Evolutionary conservation across 345 rosid genomes (phyloP).

Genomic region (Brassica incana): DNA sequence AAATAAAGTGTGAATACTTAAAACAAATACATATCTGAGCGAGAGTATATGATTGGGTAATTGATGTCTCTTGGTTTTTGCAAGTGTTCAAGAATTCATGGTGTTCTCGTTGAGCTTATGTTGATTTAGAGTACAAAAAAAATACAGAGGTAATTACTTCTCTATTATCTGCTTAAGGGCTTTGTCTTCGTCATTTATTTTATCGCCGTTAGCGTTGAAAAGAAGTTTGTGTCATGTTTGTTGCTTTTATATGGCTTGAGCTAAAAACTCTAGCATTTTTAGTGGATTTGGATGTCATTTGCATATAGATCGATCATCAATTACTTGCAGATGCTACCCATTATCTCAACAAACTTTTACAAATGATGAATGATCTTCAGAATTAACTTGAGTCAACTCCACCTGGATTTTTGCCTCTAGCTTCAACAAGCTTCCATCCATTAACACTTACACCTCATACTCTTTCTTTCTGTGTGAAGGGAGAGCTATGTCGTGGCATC

Average conservation of each 20-base stretch:
- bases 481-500: too few relatives aligned
- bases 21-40: neutral
- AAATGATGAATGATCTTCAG: conserved; percentile 90
- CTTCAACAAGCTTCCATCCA: conserved; percentile 52
- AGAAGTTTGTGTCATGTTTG: neutral
- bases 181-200: neutral
- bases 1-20: neutral
- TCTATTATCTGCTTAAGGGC: neutral
- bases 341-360: conserved; percentile 88
- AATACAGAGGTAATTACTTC: neutral
- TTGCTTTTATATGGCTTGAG: neutral
- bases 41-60: neutral
- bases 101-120: neutral
- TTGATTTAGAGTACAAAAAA: neutral
- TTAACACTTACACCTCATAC: too few relatives aligned
- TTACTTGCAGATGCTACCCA: conserved; percentile 91
- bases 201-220: neutral
- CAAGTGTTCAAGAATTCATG: neutral
- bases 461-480: too few relatives aligned
- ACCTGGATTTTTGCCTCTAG: conserved; percentile 57
- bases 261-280: neutral
- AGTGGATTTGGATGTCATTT: neutral
- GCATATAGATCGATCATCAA: conserved; percentile 89
- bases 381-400: conserved; percentile 78
- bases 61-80: neutral